Evolutionary conservation across 2,329 filamentous ascomycete species (phyloP), one percentile per base, ranked within the genome.

Genomic region (Ophiosphaerella korrae): DNA sequence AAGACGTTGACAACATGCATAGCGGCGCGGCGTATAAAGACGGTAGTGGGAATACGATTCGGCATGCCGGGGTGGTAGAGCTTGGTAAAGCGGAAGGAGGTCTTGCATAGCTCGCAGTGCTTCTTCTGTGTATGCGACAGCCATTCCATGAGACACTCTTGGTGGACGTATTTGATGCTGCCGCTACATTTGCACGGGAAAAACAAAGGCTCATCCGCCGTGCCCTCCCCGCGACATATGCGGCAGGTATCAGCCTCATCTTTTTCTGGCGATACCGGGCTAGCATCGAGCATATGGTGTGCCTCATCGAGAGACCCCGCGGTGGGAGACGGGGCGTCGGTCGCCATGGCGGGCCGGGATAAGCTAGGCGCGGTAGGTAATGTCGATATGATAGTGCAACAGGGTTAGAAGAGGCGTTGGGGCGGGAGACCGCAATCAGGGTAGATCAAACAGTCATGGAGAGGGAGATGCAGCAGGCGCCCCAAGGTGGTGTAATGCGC

Each of bases 21-120:
- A 46, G 85, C 77, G 63, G 93, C 85, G 74, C 95, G 89, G 57
- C 86, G 86, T 48, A 92, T 61, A 66, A 99, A 97, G 55, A 99
- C 81, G 41, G 88, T 83, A 35, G 87, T 82, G 0, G 95, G 94
- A 12, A 99, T 82, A 11, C 84, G 85, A 56, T 85, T 84, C 1
- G 94, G 95, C 94, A 99, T 99, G 68, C 92, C 84, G 3, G 92
- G 91, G 55, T 92, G 87, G 78, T 99, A 99, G 34, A 99, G 84
- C 76, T 99, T 99, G 45, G 94, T 99, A 79, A 99, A 99, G 53
- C 92, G 89, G 71, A 97, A 99, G 0, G 92, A 88, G 2, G 94
- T 99, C 79, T 99, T 99, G 85, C 94, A 99, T 32, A 99, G 86
- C 78, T 99, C 94, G 81, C 95, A 99, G 79, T 99, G 90, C 75